phyloP scores from a whole-genome alignment of 331 rosid genomes.

The Malus hybrid region DNA sequence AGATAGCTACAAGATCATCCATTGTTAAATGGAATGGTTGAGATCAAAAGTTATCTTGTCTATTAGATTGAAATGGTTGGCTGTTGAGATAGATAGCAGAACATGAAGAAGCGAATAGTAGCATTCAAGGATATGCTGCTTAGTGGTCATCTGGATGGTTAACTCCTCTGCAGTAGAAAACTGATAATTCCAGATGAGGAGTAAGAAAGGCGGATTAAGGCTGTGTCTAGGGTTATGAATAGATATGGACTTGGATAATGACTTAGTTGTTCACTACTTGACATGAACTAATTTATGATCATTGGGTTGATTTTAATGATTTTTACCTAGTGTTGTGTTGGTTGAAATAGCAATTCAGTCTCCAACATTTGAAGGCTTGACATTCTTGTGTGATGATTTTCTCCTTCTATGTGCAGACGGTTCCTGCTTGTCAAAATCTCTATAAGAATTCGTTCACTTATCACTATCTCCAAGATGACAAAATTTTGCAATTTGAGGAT shows the following conservation, averaged over 20 bases:
- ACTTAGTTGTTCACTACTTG: neutral
- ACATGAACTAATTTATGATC: neutral
- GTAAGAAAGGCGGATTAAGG: neutral
- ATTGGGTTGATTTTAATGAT: neutral
- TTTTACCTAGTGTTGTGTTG: neutral
- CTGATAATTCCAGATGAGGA: neutral
- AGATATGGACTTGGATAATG: neutral
- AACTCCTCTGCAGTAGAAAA: neutral
- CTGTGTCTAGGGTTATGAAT: neutral
- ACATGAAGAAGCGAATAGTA: neutral
- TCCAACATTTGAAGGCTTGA: neutral
- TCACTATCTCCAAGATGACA: slow-evolving; percentile 84
- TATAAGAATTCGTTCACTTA: slow-evolving; percentile 94
- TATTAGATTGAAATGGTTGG: too few species aligned
- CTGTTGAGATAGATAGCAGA: neutral
- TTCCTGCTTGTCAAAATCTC: slow-evolving; percentile 97
- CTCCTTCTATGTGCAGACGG: slow-evolving; percentile 55
- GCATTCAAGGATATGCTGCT: neutral
- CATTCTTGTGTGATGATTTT: neutral
- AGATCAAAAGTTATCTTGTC: too few species aligned
- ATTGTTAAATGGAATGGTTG: neutral
- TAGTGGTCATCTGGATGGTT: neutral
- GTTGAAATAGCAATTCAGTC: neutral
- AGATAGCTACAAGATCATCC: neutral
- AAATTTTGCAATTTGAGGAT: slow-evolving; percentile 72